These are phyloP conservation scores for Sodiomyces alkalinus DNA, from an alignment of 2,329 filamentous ascomycete species.

Conservation along the genomic window DNA sequence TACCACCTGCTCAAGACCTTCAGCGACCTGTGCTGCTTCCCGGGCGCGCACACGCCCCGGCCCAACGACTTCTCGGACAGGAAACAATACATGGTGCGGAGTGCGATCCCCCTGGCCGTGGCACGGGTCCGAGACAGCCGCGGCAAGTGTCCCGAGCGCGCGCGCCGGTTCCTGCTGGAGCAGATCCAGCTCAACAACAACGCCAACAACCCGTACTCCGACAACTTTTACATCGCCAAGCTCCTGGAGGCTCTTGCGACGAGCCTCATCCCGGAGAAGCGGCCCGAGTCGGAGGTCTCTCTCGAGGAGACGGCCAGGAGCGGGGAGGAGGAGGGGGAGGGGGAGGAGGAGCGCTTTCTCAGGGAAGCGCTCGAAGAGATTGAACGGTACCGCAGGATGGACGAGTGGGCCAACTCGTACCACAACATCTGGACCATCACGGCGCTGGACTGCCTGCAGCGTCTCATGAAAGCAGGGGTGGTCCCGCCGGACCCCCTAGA, in stretches of 20 bases:
- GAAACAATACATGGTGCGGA: slow-evolving; percentile 70
- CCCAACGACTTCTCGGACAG: slow-evolving; percentile 89
- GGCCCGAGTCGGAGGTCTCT: slow-evolving; percentile 12
- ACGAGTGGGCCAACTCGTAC: slow-evolving; percentile 54
- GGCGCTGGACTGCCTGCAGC: slow-evolving; percentile 44
- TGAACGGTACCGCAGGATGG: slow-evolving; percentile 50
- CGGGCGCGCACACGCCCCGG: slow-evolving; percentile 60
- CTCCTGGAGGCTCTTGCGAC: slow-evolving; percentile 51
- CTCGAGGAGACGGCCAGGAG: slow-evolving; percentile 22
- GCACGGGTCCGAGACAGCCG: slow-evolving; percentile 59
- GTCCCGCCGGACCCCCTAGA: slow-evolving; percentile 37
- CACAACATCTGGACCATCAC: slow-evolving; percentile 53
- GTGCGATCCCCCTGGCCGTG: slow-evolving; percentile 68
- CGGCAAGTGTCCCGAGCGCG: slow-evolving; percentile 63
- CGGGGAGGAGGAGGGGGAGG: slow-evolving; percentile 24
- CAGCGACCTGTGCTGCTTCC: slow-evolving; percentile 74
- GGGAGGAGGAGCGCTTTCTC: slow-evolving; percentile 34
- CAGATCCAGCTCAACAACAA: slow-evolving; percentile 93
- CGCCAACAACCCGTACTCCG: slow-evolving; percentile 73
- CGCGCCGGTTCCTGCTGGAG: slow-evolving; percentile 74
- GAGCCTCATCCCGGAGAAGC: slow-evolving; percentile 35
- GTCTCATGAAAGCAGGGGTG: slow-evolving; percentile 48
- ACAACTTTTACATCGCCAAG: slow-evolving; percentile 74
- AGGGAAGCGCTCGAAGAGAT: slow-evolving; percentile 44
- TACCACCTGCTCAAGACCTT: slow-evolving; percentile 78